phyloP scores from a whole-genome alignment of 176 grass and related monocot genomes.

The Melocanna baccifera region DNA sequence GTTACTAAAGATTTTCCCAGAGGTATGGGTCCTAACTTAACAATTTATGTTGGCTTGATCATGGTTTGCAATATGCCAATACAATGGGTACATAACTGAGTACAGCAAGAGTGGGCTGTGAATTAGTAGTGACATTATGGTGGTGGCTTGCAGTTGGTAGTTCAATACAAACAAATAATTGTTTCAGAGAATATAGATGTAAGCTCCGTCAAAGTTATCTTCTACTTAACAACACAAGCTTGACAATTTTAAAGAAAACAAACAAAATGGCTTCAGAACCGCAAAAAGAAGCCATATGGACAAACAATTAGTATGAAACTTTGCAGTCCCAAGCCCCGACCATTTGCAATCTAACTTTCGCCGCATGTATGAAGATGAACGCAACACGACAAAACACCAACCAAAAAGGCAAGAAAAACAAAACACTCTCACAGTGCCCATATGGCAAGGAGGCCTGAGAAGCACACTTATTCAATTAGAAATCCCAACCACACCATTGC shows the following conservation, averaged over 20 bases:
- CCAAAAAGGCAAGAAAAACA: neutral
- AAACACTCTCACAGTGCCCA: neutral
- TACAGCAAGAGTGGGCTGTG: neutral
- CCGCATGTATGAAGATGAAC: constrained; percentile 4
- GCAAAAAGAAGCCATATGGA: constrained; percentile 11
- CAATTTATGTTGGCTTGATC: neutral
- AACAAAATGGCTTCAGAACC: neutral
- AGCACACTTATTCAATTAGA: neutral
- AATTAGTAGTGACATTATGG: neutral
- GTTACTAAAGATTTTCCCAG: neutral
- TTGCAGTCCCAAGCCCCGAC: neutral
- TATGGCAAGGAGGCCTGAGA: neutral
- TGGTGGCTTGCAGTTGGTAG: neutral
- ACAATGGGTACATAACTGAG: neutral
- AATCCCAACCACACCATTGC: neutral
- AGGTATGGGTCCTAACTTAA: neutral
- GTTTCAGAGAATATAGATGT: neutral
- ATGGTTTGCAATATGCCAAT: neutral
- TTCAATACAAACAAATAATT: neutral
- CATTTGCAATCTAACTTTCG: constrained; percentile 21
- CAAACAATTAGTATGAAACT: constrained; percentile 2
- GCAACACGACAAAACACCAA: constrained; percentile 13
- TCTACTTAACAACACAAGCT: neutral
- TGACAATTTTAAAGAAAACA: neutral
- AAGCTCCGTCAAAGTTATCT: neutral